phyloP scores from a whole-genome alignment of 805 yeast species.

The Kazachstania viticola region DNA sequence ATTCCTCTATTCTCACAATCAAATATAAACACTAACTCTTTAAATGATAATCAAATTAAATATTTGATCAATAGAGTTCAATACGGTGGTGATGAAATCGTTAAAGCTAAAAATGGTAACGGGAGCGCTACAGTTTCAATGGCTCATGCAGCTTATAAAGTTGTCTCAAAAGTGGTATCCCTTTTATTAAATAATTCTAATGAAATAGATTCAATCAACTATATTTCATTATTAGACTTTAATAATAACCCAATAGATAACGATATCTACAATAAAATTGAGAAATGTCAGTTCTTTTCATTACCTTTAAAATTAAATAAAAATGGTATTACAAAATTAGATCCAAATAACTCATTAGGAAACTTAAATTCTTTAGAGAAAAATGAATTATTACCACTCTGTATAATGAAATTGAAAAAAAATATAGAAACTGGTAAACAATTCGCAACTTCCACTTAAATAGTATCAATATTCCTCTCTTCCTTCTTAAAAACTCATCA shows the following conservation, averaged over 20 bases:
- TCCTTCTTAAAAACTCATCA: too few species aligned
- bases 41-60: slow-evolving; percentile 18
- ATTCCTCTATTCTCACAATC: slow-evolving; percentile 48
- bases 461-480: too few species aligned
- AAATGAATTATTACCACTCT: slow-evolving; percentile 24
- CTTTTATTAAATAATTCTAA: slow-evolving; percentile 25
- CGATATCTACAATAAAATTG: slow-evolving; percentile 9
- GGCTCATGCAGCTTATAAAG: slow-evolving; percentile 85
- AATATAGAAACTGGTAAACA: slow-evolving; percentile 17
- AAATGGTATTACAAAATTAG: slow-evolving; percentile 44
- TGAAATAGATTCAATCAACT: slow-evolving; percentile 39
- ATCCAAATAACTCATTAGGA: slow-evolving; percentile 41
- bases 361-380: slow-evolving; percentile 41
- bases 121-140: slow-evolving; percentile 89
- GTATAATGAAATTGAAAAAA: slow-evolving; percentile 14
- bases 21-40: slow-evolving; percentile 87
- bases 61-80: slow-evolving; percentile 76
- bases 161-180: slow-evolving; percentile 41
- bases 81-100: slow-evolving; percentile 95
- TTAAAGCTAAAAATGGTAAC: slow-evolving; percentile 85
- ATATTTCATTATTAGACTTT: slow-evolving; percentile 38
- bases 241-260: slow-evolving; percentile 33
- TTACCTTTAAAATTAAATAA: slow-evolving; percentile 47
- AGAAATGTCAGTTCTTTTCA: slow-evolving; percentile 39
- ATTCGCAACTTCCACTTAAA: too few species aligned